Percentiles rank a stretch among this genome's conserved stretches.
Conservation (phyloP, 441 rosid species). For the Syzygium malaccense region DNA sequence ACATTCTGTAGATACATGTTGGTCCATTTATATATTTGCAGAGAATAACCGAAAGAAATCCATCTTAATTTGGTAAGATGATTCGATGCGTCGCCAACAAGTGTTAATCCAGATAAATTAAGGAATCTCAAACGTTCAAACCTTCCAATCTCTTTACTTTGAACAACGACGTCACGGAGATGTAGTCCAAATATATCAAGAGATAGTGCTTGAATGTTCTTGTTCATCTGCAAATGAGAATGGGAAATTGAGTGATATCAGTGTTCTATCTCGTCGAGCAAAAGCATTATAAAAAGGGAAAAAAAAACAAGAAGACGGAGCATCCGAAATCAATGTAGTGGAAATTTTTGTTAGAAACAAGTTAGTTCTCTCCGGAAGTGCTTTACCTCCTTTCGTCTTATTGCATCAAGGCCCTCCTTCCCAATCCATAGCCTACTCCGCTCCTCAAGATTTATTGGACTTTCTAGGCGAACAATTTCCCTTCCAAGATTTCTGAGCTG, state of each 20-base stretch:
- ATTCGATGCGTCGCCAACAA: not conserved
- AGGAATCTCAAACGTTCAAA: not conserved
- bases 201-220: not conserved
- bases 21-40: not conserved
- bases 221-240: not conserved
- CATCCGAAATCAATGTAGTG: not conserved
- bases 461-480: not conserved
- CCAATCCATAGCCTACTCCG: not conserved
- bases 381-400: not conserved
- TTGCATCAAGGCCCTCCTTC: not conserved
- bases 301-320: not conserved
- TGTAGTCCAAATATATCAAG: accelerated
- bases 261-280: not conserved
- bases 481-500: not conserved
- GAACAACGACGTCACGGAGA: not conserved
- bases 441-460: not conserved
- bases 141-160: not conserved
- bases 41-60: not conserved
- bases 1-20: not conserved
- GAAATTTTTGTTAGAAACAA: not conserved
- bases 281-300: not conserved
- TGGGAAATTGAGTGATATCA: not conserved
- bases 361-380: not conserved
- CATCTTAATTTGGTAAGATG: not conserved
- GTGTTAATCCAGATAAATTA: too few species aligned